Base-by-base conservation (phyloP, 2,329 filamentous ascomycete species). In the Cladosporium phlei region DNA sequence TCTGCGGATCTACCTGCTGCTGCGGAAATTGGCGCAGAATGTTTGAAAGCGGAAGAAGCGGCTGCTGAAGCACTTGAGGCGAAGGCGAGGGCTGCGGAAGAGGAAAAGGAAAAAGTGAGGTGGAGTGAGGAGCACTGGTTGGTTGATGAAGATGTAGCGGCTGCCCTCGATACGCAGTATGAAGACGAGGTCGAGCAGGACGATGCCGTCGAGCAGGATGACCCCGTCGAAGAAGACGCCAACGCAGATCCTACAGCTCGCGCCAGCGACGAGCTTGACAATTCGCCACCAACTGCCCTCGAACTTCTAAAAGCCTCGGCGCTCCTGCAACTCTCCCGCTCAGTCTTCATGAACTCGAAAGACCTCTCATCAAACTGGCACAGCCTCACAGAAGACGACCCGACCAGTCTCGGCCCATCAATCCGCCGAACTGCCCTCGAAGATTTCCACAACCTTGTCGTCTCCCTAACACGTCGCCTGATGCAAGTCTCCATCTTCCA, bases 371-470 rank as follows among this genome's bases (percentile, higher is more conserved):
- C 79, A 46, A 89, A 87, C 60, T 94, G 86, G 87, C 71, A 69
- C 25, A 72, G 70, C 29, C 57, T 86, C 6, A 74, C 76, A 16
- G 73, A 44, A 2, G 38, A 53, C 9, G 48, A 53, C 19, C 38
- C 76, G 21, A 63, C 64, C 43, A 58, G 58, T 3, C 74, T 78
- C 47, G 71, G 71, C 3, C 89, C 89, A 0, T 80, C 84, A 0
- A 78, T 95, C 17, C 82, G 85, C 55, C 78, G 82, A 5, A 89
- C 86, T 2, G 82, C 86, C 0, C 75, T 94, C n/a, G 75, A 79
- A 4, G 87, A 93, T 55, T 83, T 95, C 34, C 76, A 89, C 58
- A 77, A 78, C 7, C 65, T 95, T 2, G 72, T 77, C 0, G 63
- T 85, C 1, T 85, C 78, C 44, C 55, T 93, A 11, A 90, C 86